Evolutionary conservation across 169 alveolate species (phyloP), one percentile per base, ranked within the genome.

Genomic region (Eimeria brunetti): DNA sequence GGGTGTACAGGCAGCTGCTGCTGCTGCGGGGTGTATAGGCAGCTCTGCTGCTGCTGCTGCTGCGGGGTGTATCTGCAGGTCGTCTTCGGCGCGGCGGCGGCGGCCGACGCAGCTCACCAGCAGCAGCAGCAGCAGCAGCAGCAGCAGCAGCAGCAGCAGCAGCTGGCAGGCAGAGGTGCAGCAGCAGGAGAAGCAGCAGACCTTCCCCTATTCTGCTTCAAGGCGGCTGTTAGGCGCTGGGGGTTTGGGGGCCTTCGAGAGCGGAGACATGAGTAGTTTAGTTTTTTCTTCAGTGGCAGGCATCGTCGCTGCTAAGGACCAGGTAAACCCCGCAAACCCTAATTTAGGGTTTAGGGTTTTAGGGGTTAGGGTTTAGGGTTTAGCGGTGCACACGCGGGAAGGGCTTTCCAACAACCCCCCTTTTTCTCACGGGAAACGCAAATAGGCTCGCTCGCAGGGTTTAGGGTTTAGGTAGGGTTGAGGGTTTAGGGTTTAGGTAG

Each of bases 91-190:
- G 24, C 69, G 90, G 0, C 69, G 90, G 24, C 90, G 90, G 53
- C 90, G 90, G 49, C 90, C 90, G 11, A 56, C 90, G 44, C 90
- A 83, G 53, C 73, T 53, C 56, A n/a, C 36, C 41, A 67, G 78
- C 78, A 67, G n/a, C n/a, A n/a, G n/a, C n/a, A n/a, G n/a, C n/a
- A n/a, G n/a, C n/a, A n/a, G n/a, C n/a, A 75, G 27, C 85, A 20
- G 85, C 85, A n/a, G 85, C 85, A 78, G 88, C 88, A 78, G 67
- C 67, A 49, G 88, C 88, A 78, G 88, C 88, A 78, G 88, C 88
- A 78, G 88, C 88, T 78, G 58, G 88, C 88, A 51, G n/a, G 6
- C 90, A 9, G 90, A 83, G 8, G 46, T n/a, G 56, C 90, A 83
- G 90, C 90, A 83, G 75, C 75, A 49, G 18, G 90, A 83, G 90